Conservation (phyloP, 2,329 filamentous ascomycete genomes). For the Xylogone sp. region DNA sequence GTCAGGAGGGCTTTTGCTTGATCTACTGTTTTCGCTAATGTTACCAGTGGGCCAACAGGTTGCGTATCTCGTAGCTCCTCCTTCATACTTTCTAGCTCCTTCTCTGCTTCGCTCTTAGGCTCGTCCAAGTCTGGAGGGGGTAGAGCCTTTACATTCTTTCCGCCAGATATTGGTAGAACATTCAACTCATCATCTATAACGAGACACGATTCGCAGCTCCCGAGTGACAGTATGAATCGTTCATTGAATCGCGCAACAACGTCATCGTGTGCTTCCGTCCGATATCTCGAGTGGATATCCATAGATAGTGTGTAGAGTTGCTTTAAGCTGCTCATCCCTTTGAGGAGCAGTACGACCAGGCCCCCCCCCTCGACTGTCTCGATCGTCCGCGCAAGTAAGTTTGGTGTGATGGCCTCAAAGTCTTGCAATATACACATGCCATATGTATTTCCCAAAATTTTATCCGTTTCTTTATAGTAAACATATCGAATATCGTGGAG, state of each 20-base stretch:
- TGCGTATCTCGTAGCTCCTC: conserved; percentile 81
- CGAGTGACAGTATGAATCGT: conserved; percentile 89
- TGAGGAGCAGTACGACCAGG: conserved; percentile 82
- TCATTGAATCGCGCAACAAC: conserved; percentile 97
- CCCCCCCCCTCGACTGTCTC: conserved; percentile 98
- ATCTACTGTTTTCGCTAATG: conserved; percentile 84
- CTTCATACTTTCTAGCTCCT: conserved; percentile 83
- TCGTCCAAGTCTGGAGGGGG: conserved; percentile 73
- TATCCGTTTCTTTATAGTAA: conserved; percentile 99
- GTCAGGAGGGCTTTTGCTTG: conserved; percentile 96
- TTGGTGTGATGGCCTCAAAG: conserved; percentile 97
- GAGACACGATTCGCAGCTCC: conserved; percentile 90
- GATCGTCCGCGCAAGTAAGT: conserved; percentile 87
- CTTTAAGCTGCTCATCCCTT: conserved; percentile 95
- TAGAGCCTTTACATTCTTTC: conserved; percentile 80
- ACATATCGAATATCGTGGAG: conserved; percentile 97
- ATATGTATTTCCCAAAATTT: conserved; percentile 96
- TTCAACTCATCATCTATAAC: conserved; percentile 98
- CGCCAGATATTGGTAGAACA: conserved; percentile 92
- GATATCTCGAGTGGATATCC: conserved; percentile 95
- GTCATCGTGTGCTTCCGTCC: conserved; percentile 93
- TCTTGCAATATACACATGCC: conserved; percentile 98
- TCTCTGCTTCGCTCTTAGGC: conserved; percentile 64
- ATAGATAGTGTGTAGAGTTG: conserved; percentile 96
- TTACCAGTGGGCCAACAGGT: conserved; percentile 79